Conservation (phyloP, 139 green algal species). For the Chlorella ohadii region DNA sequence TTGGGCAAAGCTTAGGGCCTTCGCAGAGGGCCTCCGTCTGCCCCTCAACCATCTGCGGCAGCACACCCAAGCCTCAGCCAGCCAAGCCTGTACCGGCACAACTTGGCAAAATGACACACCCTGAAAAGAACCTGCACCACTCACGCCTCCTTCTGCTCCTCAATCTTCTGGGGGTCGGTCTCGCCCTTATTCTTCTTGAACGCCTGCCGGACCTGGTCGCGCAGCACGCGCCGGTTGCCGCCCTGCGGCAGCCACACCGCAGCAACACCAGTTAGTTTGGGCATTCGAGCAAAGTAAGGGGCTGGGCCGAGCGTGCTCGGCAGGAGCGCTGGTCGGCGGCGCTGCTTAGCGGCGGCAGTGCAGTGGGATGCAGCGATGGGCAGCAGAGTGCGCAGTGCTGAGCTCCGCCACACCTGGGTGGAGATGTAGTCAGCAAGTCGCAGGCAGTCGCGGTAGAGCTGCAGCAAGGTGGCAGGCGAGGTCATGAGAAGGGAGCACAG, state of each 20-base stretch:
- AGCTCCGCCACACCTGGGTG: slow-evolving; percentile 41
- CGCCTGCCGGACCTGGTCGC: slow-evolving; percentile 44
- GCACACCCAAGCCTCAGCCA: no score
- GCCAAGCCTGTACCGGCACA: no score
- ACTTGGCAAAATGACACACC: no score
- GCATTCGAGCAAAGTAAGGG: no score
- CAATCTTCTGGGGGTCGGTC: slow-evolving; percentile 67
- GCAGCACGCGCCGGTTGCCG: slow-evolving; percentile 48
- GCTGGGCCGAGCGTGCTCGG: not conserved
- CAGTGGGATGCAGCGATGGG: no score
- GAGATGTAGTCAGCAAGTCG: slow-evolving; percentile 68
- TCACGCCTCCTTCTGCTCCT: slow-evolving; percentile 63
- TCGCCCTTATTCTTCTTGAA: slow-evolving; percentile 64
- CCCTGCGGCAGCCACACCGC: slow-evolving; percentile 28
- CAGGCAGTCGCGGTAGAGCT: slow-evolving; percentile 69
- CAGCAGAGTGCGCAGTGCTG: no score
- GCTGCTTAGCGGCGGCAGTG: not conserved
- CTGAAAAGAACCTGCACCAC: no score
- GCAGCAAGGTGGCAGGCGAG: not conserved
- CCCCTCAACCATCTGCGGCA: no score
- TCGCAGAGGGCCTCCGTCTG: no score
- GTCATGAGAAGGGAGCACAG: not conserved
- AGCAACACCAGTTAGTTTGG: no score
- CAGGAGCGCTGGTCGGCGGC: not conserved
- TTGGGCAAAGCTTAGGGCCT: no score